phyloP scores from a whole-genome alignment of 1,284 basidiomycete species.

The Anthracocystis panici-leucophaei region DNA sequence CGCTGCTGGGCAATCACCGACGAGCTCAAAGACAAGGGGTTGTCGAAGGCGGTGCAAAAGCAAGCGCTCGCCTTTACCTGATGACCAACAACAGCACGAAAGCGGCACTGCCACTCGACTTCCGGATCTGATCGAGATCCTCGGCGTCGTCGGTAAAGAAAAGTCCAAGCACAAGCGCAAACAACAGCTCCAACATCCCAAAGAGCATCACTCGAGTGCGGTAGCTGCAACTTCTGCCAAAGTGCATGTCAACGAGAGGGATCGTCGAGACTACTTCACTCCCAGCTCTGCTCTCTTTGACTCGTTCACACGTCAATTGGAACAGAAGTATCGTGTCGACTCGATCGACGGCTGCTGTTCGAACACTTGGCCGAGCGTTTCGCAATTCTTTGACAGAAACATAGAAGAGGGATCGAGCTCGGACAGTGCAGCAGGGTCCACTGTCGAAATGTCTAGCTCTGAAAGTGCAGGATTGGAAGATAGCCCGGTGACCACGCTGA shows the following conservation, averaged over 20 bases:
- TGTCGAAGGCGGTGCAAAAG: conserved; percentile 8
- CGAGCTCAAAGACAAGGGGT: background rate
- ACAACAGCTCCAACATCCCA: conserved; percentile 41
- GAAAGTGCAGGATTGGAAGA: conserved; percentile 1
- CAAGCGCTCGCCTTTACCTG: conserved; percentile 3
- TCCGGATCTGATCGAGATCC: conserved; percentile 67
- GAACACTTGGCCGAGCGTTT: conserved; percentile 19
- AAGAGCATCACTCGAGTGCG: conserved; percentile 13
- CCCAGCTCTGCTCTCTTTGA: conserved; percentile 66
- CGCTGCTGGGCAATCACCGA: background rate
- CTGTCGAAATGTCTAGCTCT: background rate
- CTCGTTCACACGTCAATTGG: conserved; percentile 50
- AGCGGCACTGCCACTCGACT: background rate
- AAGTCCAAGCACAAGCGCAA: conserved; percentile 69
- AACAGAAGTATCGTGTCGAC: conserved; percentile 50
- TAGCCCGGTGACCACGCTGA: conserved; percentile 15
- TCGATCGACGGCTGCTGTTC: conserved; percentile 14
- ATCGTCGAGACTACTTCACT: conserved; percentile 68
- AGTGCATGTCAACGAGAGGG: conserved; percentile 68
- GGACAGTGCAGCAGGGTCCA: background rate
- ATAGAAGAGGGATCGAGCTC: background rate
- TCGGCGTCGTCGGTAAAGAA: conserved; percentile 69
- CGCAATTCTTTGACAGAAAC: conserved; percentile 15
- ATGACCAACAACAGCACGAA: background rate
- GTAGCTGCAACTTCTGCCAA: conserved; percentile 11